These are phyloP conservation scores for Pestalotiopsis sp. DNA, from an alignment of 2,329 filamentous ascomycete species.

Conservation along the genomic window DNA sequence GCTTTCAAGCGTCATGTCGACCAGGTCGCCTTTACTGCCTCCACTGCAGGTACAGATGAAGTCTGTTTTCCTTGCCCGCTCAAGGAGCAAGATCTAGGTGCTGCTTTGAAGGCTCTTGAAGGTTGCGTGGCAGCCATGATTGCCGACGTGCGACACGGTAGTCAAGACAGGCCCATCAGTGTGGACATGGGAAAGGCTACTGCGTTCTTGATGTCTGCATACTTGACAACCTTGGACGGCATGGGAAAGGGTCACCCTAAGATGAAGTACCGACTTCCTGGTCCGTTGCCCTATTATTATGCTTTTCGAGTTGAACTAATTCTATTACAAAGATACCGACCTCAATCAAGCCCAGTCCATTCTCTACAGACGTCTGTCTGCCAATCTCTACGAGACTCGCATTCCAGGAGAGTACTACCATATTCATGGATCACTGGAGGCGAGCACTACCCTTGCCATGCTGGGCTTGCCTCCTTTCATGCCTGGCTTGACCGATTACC, in stretches of 20 bases:
- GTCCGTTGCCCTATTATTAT: constrained; percentile 30
- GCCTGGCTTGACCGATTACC: constrained; percentile 63
- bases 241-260: constrained; percentile 49
- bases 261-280: constrained; percentile 43
- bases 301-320: constrained; percentile 20
- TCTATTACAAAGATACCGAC: constrained; percentile 65
- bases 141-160: constrained; percentile 55
- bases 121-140: constrained; percentile 62
- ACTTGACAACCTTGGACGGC: constrained; percentile 57
- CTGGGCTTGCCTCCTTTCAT: constrained; percentile 65
- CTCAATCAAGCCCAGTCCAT: constrained; percentile 71
- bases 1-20: constrained; percentile 29
- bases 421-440: constrained; percentile 75
- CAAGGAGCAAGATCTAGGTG: constrained; percentile 41
- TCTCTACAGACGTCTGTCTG: constrained; percentile 71
- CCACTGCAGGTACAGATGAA: constrained; percentile 30
- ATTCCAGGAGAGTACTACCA: constrained; percentile 71
- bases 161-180: constrained; percentile 41
- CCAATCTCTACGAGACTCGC: constrained; percentile 72
- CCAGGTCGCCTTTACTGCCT: constrained; percentile 32
- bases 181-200: constrained; percentile 57
- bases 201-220: constrained; percentile 60
- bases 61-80: constrained; percentile 43
- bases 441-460: constrained; percentile 70
- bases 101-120: constrained; percentile 61